Percentiles rank a stretch among this genome's conserved stretches.
These are phyloP conservation scores for Isabelozyma heimii DNA, from an alignment of 805 yeast species.

Conservation along the genomic window DNA sequence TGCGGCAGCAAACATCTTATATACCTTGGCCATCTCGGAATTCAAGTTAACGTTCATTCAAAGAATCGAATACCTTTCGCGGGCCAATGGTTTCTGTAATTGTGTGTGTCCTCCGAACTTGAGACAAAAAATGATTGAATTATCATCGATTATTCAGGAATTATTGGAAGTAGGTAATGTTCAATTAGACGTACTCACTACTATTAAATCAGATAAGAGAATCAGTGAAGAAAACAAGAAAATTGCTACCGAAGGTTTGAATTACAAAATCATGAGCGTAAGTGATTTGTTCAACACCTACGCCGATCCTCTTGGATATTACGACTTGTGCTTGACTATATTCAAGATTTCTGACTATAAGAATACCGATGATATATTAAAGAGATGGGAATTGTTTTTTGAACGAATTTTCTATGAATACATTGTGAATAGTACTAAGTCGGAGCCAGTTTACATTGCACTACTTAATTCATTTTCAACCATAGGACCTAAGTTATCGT, in stretches of 20 bases:
- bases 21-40: constrained; percentile 69
- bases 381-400: constrained; percentile 76
- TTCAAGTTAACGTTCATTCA: constrained; percentile 66
- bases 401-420: constrained; percentile 44
- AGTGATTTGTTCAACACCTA: constrained; percentile 81
- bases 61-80: constrained; percentile 82
- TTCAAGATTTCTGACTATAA: constrained; percentile 84
- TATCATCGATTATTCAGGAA: constrained; percentile 70
- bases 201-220: constrained; percentile 53
- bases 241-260: constrained; percentile 52
- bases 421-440: constrained; percentile 11
- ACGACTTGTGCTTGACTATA: constrained; percentile 73
- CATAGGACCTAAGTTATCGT: constrained; percentile 63
- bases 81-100: constrained; percentile 91
- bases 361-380: constrained; percentile 75
- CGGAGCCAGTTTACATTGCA: constrained; percentile 37
- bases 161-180: constrained; percentile 82
- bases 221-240: constrained; percentile 47
- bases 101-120: constrained; percentile 75
- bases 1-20: constrained; percentile 78
- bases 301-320: constrained; percentile 85
- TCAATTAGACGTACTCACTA: constrained; percentile 62
- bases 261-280: constrained; percentile 64
- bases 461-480: constrained; percentile 39
- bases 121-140: constrained; percentile 71